Evolutionary conservation across 1,284 basidiomycete species (phyloP), one percentile per base, ranked within the genome.

Genomic region (Gomphus bonarii): DNA sequence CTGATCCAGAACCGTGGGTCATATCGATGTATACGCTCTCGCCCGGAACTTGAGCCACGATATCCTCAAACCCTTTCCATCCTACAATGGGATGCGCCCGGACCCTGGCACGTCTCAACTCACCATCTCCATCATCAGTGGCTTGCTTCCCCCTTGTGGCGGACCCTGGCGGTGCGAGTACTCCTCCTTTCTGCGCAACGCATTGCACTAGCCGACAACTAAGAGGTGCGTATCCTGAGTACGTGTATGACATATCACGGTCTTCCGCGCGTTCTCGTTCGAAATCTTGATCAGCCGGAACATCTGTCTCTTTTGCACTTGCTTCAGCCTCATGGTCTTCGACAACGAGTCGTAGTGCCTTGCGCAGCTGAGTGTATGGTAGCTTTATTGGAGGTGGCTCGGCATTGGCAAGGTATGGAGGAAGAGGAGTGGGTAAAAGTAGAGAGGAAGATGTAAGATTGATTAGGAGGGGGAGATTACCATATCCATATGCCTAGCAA

Each of bases 41-140:
- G 3, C 95, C 95, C 1, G 92, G 89, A 54, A 97, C 82, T 53
- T 77, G 75, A 44, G 79, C 79, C 14, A 98, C 67, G 1, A 90
- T 79, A 65, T 99, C 97, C 69, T 98, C 95, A 65, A 98, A 92
- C 14, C 93, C 94, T 68, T 90, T 94, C 94, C 95, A 99, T 0
- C 95, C 95, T 1, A 88, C 81, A 59, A 98, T 88, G 0, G 91
- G 88, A 68, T 95, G 91, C 0, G 91, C 91, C 65, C 82, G 82
- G 18, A 85, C 78, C 69, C 81, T 83, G 54, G 71, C 75, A 46
- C 67, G 9, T 50, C 42, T 25, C 36, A 62, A 69, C 22, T 71
- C 72, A 56, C 63, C 70, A 50, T 69, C 71, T 73, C 79, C 62
- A 80, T 80, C 36, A 74, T 76, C 57, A 1, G 69, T 69, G 6